Evolutionary conservation across 805 yeast genomes (phyloP), one percentile per base, ranked within the genome.

Genomic region (Komagataella pseudopastoris): DNA sequence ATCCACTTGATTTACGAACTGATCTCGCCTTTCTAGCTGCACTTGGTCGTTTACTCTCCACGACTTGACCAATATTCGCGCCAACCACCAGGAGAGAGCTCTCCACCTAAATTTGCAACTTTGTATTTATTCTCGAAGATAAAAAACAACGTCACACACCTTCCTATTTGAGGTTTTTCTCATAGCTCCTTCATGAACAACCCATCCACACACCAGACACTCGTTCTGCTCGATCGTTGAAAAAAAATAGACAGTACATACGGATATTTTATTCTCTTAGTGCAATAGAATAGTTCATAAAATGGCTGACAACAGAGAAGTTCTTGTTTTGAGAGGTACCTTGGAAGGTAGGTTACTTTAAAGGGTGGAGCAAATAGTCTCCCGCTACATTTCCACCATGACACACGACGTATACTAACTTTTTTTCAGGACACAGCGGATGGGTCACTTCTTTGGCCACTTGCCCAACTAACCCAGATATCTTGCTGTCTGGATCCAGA

Each of bases 391-490:
- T 39, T 17, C 45, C 46, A 45, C 49, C 36, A 50, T 36, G 49
- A 39, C 23, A 10, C 23, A 6, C 20, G 20, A 17, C 51, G 51
- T 53, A 52, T 49, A 53, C 59, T 43, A n/a, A 36, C 23, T 23
- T 48, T 36, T 51, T 23, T 54, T 47, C 56, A 68, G 78, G 88
- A 70, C 88, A 83, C 83, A 81, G 80, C 76, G 88, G 88, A 70
- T 91, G 98, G 98, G 99, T 93, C 70, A 93, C 99, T 62, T 82
- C 96, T 72, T 81, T 93, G 68, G 96, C 98, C 76, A 93, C 98
- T 78, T 84, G 96, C 71, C 85, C 89, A 69, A 89, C 90, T 72
- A 88, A 89, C 83, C 99, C 99, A 77, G 96, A 93, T 77, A 78
- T 93, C 71, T 83, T 93, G 70, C 81, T 93, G 74, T 93, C 99